phyloP scores from a whole-genome alignment of 495 filamentous ascomycete species.

The Emericellopsis terricola region DNA sequence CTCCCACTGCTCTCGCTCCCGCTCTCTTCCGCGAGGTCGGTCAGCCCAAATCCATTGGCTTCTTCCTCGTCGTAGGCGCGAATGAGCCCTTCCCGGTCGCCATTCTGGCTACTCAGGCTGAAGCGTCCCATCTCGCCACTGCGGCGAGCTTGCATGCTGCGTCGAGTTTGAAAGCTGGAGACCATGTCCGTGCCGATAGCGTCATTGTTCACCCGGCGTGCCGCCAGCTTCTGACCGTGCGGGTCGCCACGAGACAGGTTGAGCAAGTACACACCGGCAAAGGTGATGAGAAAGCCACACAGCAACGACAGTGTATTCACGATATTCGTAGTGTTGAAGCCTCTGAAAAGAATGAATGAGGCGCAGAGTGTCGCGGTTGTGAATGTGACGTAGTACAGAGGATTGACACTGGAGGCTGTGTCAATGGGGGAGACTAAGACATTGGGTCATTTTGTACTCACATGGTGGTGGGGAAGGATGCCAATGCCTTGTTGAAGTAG shows the following conservation, averaged over 20 bases:
- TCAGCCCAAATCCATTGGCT: slow-evolving; percentile 37
- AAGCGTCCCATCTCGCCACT: slow-evolving; percentile 22
- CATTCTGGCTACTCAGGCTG: slow-evolving; percentile 41
- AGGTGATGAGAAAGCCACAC: slow-evolving; percentile 89
- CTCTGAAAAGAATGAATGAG: slow-evolving; percentile 92
- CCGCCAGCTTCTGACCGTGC: slow-evolving; percentile 51
- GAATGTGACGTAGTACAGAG: slow-evolving; percentile 98
- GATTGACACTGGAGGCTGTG: slow-evolving; percentile 56
- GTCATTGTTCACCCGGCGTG: slow-evolving; percentile 45
- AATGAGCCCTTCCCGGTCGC: slow-evolving; percentile 67
- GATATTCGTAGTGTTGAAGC: slow-evolving; percentile 89
- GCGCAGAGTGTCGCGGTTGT: slow-evolving; percentile 88
- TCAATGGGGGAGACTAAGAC: background rate
- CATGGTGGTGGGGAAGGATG: slow-evolving; percentile 94
- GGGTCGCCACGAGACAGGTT: slow-evolving; percentile 87
- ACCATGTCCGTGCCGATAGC: slow-evolving; percentile 82
- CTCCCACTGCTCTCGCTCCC: slow-evolving; percentile 30
- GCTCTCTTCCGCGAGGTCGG: slow-evolving; percentile 51
- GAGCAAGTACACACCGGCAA: slow-evolving; percentile 90
- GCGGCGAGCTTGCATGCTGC: slow-evolving; percentile 79
- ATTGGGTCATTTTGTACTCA: slow-evolving; percentile 24
- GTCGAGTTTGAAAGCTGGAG: slow-evolving; percentile 69
- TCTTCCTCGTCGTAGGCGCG: slow-evolving; percentile 66
- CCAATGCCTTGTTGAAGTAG: slow-evolving; percentile 97
- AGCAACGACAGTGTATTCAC: slow-evolving; percentile 84